Evolutionary conservation across 192 early-diverging fungal species (phyloP).

Genomic region (Linnemannia schmuckeri): DNA sequence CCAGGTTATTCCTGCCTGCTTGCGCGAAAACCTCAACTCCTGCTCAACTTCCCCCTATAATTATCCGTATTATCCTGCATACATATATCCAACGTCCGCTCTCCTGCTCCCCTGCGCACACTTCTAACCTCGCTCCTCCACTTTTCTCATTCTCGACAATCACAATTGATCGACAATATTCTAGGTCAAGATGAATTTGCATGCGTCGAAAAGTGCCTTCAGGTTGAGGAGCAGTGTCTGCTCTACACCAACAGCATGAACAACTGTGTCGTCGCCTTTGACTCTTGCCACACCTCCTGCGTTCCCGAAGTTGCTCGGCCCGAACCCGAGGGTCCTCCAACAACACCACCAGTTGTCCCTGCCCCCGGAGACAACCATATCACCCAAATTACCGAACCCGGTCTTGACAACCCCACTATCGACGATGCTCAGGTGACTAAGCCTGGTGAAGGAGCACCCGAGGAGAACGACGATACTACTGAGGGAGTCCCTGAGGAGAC

Average conservation of each 20-base stretch:
- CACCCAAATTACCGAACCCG: neutral
- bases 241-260: conserved; percentile 22
- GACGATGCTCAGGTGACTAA: neutral
- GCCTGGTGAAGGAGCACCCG: neutral
- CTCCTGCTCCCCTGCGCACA: neutral
- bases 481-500: neutral
- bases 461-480: neutral
- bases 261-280: conserved; percentile 21
- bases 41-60: neutral
- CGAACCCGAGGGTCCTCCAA: neutral
- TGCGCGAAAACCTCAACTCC: neutral
- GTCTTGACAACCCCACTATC: neutral
- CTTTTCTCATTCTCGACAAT: neutral
- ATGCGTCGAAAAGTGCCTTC: conserved; percentile 36
- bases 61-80: neutral
- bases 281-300: conserved; percentile 23
- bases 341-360: neutral
- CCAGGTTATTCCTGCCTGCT: neutral
- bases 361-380: neutral
- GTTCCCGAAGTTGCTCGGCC: neutral
- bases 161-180: neutral
- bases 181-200: neutral
- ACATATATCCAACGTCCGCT: neutral
- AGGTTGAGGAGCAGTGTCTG: conserved; percentile 33
- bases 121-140: neutral